Percentiles rank a stretch among this genome's conserved stretches.
Conservation (phyloP, 2,329 filamentous ascomycete genomes). For the Apiospora hydei region DNA sequence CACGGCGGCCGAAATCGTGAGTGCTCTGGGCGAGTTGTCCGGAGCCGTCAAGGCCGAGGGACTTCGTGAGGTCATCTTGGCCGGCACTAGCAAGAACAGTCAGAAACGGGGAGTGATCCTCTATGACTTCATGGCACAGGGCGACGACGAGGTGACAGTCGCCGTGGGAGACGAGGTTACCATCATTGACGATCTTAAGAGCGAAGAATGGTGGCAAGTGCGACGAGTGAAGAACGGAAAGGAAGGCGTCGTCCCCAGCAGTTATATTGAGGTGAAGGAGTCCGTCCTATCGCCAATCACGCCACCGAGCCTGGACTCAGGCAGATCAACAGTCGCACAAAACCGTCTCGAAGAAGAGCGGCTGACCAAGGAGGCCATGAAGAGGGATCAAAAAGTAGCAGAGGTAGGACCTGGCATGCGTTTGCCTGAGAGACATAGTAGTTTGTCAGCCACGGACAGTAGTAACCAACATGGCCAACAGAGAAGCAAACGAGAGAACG, state of each 20-base stretch:
- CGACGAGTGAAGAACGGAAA: constrained; percentile 88
- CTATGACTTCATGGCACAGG: constrained; percentile 97
- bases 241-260: constrained; percentile 95
- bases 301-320: constrained; percentile 57
- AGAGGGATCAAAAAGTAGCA: constrained; percentile 68
- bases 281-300: constrained; percentile 60
- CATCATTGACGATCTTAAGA: constrained; percentile 87
- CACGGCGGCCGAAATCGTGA: constrained; percentile 92
- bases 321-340: constrained; percentile 76
- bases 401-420: constrained; percentile 81
- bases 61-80: constrained; percentile 84
- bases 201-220: constrained; percentile 99
- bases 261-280: constrained; percentile 90
- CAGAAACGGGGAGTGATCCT: constrained; percentile 86
- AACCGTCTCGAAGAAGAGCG: constrained; percentile 82
- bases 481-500: constrained; percentile 75
- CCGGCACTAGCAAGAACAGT: constrained; percentile 69
- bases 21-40: constrained; percentile 85
- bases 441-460: constrained; percentile 72
- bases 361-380: constrained; percentile 80
- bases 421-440: constrained; percentile 81
- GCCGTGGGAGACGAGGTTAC: constrained; percentile 89
- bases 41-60: constrained; percentile 85
- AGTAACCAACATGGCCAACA: constrained; percentile 74
- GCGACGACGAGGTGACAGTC: constrained; percentile 95